Evolutionary conservation across 208 protist genomes (phyloP).

Genomic region (Strigomonas culicis): DNA sequence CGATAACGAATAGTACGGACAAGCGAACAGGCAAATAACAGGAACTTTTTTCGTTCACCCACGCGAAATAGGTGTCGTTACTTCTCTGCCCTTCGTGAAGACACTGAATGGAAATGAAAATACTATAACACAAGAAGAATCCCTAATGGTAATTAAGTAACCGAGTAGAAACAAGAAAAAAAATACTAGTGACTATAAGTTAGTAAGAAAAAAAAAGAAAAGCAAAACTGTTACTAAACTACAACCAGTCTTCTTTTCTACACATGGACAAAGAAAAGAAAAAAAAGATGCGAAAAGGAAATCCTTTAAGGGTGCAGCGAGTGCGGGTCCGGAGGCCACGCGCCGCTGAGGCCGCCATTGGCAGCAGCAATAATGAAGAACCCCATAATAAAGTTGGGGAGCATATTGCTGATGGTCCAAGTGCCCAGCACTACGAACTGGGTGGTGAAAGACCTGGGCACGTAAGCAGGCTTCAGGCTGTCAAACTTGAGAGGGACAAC

Average conservation of each 20-base stretch:
- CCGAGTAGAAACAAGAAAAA: neutral
- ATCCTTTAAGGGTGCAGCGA: conserved; percentile 61
- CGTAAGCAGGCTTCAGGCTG: conserved; percentile 73
- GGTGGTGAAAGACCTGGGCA: conserved; percentile 71
- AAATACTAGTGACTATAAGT: conserved; percentile 1
- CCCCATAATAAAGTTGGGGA: conserved; percentile 70
- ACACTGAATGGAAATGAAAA: neutral
- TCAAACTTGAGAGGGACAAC: conserved; percentile 82
- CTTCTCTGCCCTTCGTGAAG: neutral
- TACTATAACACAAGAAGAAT: neutral
- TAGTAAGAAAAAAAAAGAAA: conserved; percentile 22
- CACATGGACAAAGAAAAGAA: conserved; percentile 6
- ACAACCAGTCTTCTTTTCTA: neutral
- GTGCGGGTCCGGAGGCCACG: conserved; percentile 81
- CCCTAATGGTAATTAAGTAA: too few relatives aligned
- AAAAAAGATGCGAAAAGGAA: conserved; percentile 1
- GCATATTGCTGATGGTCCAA: conserved; percentile 77
- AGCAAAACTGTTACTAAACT: conserved; percentile 12
- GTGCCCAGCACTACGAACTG: conserved; percentile 79
- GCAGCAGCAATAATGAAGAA: conserved; percentile 74
- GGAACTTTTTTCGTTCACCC: neutral
- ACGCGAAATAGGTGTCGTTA: too few relatives aligned
- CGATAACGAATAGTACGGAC: neutral
- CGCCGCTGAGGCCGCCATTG: conserved; percentile 75
- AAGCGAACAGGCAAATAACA: neutral